Conservation (phyloP, 306 rosid genomes). For the Cyclanthera cordifolia region DNA sequence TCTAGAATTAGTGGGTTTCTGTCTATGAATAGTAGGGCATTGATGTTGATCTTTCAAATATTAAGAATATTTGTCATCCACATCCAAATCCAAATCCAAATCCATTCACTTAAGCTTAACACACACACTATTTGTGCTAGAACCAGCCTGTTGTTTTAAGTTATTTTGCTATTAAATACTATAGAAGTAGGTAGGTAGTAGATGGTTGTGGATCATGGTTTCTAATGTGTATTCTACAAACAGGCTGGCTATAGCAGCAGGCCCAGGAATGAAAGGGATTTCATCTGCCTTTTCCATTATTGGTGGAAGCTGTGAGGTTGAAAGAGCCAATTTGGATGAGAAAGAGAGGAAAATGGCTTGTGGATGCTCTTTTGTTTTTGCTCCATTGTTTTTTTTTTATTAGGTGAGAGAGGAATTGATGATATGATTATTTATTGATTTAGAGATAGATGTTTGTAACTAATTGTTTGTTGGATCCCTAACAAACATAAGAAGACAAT, state of each 20-base stretch:
- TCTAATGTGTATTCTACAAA: background rate
- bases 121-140: background rate
- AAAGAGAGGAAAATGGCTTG: background rate
- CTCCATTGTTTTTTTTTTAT: too few species aligned
- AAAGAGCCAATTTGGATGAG: background rate
- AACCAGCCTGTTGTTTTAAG: background rate
- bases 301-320: background rate
- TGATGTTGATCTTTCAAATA: too few species aligned
- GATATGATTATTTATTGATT: too few species aligned
- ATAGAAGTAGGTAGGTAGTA: background rate
- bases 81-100: slow-evolving; percentile 1
- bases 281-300: background rate
- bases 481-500: too few species aligned
- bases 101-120: too few species aligned
- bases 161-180: slow-evolving; percentile 3
- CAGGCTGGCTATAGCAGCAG: slow-evolving; percentile 2
- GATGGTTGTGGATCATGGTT: background rate
- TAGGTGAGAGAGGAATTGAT: too few species aligned
- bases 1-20: slow-evolving; percentile 38
- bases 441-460: too few species aligned
- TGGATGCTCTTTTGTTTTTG: too few species aligned
- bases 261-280: background rate
- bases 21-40: slow-evolving; percentile 12
- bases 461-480: too few species aligned
- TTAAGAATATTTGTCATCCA: slow-evolving; percentile 20